Evolutionary conservation across 495 filamentous ascomycete species (phyloP).

Genomic region (Cladorrhinum samala): DNA sequence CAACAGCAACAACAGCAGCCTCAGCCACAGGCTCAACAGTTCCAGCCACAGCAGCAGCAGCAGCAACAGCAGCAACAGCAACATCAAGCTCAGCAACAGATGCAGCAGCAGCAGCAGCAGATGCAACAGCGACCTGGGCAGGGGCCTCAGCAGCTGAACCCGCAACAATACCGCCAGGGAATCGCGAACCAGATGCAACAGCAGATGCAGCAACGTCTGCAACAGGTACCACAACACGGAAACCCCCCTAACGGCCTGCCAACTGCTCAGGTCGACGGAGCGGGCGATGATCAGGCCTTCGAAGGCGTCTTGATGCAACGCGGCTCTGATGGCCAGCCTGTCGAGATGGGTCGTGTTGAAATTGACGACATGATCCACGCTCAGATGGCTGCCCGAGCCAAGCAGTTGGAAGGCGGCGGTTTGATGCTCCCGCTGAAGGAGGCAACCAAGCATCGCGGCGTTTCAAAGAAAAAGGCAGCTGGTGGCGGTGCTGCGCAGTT

Average conservation of each 20-base stretch:
- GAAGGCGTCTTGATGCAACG: conserved; percentile 48
- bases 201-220: conserved; percentile 32
- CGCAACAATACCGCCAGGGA: conserved; percentile 30
- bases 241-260: conserved; percentile 36
- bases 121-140: conserved; percentile 22
- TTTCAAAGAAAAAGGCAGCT: conserved; percentile 20
- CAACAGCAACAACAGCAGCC: conserved; percentile 37
- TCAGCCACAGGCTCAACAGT: conserved; percentile 43
- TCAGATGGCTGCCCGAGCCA: conserved; percentile 61
- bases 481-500: conserved; percentile 42
- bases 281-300: conserved; percentile 39
- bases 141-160: conserved; percentile 40
- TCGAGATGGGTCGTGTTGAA: conserved; percentile 45
- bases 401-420: conserved; percentile 71
- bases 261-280: conserved; percentile 42
- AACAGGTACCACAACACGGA: conserved; percentile 31
- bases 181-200: conserved; percentile 26
- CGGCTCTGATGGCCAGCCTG: conserved; percentile 28
- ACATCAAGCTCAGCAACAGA: conserved; percentile 19
- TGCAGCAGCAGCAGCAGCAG: conserved; percentile 33
- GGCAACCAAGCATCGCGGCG: conserved; percentile 29
- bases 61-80: conserved; percentile 31
- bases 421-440: conserved; percentile 64
- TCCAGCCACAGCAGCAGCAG: conserved; percentile 27
- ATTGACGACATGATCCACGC: conserved; percentile 58